Percentiles rank a stretch among this genome's conserved stretches.
phyloP scores from a whole-genome alignment of 352 stramenopile genomes.

The Blastocystis sp. region DNA sequence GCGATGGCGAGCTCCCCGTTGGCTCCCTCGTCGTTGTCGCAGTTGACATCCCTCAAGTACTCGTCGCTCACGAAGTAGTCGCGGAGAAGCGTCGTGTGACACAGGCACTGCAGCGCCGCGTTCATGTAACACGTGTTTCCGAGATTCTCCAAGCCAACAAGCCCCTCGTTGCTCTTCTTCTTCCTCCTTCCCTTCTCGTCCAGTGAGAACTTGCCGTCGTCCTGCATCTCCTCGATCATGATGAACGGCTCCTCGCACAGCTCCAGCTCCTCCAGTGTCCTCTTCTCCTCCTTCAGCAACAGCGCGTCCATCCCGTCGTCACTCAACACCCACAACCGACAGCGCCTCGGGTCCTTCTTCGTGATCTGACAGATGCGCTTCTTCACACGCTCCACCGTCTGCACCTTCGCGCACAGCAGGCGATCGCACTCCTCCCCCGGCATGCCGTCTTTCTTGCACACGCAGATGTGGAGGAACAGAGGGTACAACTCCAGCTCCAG shows the following conservation, averaged over 20 bases:
- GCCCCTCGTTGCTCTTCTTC: slow-evolving; percentile 72
- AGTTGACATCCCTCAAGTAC: slow-evolving; percentile 93
- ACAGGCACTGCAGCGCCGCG: slow-evolving; percentile 94
- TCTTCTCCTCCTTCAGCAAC: slow-evolving; percentile 73
- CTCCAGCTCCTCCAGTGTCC: slow-evolving; percentile 76
- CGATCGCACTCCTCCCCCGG: slow-evolving; percentile 70
- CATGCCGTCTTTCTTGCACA: slow-evolving; percentile 75
- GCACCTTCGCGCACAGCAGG: slow-evolving; percentile 76
- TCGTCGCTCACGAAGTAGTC: slow-evolving; percentile 93
- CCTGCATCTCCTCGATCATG: slow-evolving; percentile 49
- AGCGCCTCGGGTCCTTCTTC: slow-evolving; percentile 63
- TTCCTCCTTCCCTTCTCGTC: neutral
- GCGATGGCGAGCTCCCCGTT: slow-evolving; percentile 88
- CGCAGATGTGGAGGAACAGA: slow-evolving; percentile 74
- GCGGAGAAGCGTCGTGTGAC: slow-evolving; percentile 89
- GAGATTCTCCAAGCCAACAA: slow-evolving; percentile 90
- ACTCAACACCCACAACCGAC: slow-evolving; percentile 61
- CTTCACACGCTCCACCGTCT: slow-evolving; percentile 75
- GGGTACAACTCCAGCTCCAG: slow-evolving; percentile 76
- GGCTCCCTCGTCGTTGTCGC: slow-evolving; percentile 90
- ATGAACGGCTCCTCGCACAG: slow-evolving; percentile 75
- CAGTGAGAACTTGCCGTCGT: slow-evolving; percentile 8
- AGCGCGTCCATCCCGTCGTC: slow-evolving; percentile 68
- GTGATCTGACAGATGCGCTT: slow-evolving; percentile 74
- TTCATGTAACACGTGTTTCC: slow-evolving; percentile 99